Conservation (phyloP, 176 grass and related monocot species). For the Avena insularis region DNA sequence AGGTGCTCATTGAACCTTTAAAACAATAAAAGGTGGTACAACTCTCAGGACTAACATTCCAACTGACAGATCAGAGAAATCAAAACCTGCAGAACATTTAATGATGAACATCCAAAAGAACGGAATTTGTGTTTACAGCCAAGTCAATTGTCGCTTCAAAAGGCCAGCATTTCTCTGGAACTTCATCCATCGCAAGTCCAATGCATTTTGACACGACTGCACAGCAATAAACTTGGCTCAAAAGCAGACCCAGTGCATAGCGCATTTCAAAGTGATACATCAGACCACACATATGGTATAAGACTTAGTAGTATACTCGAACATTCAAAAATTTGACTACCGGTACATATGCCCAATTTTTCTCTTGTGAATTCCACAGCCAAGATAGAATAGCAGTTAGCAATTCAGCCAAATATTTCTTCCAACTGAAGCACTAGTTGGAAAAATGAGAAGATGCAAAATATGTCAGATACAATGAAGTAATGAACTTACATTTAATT, state of each 20-base stretch:
- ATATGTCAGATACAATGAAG: slow-evolving; percentile 14
- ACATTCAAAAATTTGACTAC: slow-evolving; percentile 13
- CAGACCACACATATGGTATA: not conserved
- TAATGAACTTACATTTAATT: slow-evolving; percentile 71
- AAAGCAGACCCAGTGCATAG: slow-evolving; percentile 12
- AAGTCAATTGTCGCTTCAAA: slow-evolving; percentile 84
- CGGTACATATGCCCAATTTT: not conserved
- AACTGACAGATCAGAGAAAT: not conserved
- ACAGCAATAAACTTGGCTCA: slow-evolving; percentile 26
- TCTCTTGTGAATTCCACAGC: not conserved
- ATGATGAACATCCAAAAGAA: slow-evolving; percentile 20
- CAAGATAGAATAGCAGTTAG: not conserved
- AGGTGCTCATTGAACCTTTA: slow-evolving; percentile 92
- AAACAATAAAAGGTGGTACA: slow-evolving; percentile 21
- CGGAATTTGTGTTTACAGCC: slow-evolving; percentile 71
- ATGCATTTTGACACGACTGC: slow-evolving; percentile 79
- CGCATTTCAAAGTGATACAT: slow-evolving; percentile 20
- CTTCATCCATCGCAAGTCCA: slow-evolving; percentile 83
- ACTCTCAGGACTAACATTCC: slow-evolving; percentile 35
- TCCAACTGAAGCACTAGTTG: not conserved
- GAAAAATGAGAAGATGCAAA: slow-evolving; percentile 15
- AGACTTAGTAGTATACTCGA: slow-evolving; percentile 2
- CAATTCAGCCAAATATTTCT: slow-evolving; percentile 5
- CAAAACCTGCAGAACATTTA: not conserved
- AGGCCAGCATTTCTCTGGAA: slow-evolving; percentile 86